These are phyloP conservation scores for Cinnamomum micranthum DNA, from an alignment of 164 flowering plant species.

Conservation along the genomic window DNA sequence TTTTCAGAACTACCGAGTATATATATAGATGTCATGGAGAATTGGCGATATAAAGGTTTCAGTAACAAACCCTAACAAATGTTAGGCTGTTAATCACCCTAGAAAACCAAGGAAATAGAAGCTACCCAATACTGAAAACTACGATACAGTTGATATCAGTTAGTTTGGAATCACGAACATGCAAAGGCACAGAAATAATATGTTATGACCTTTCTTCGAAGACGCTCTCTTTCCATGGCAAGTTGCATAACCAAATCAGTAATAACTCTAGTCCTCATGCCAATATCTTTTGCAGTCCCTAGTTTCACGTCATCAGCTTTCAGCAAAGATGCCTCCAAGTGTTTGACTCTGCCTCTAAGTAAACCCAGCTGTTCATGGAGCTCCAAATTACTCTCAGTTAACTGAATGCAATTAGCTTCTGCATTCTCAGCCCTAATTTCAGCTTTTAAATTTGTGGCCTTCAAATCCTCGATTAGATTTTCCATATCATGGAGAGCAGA, in stretches of 20 bases:
- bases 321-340: slow-evolving; percentile 60
- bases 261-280: no score
- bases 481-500: slow-evolving; percentile 45
- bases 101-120: no score
- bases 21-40: no score
- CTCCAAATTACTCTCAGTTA: slow-evolving; percentile 44
- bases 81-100: no score
- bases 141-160: background rate
- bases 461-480: slow-evolving; percentile 30
- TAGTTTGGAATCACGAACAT: background rate
- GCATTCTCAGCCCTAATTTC: slow-evolving; percentile 52
- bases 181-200: background rate
- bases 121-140: background rate
- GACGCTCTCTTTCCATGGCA: no score
- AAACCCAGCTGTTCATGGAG: slow-evolving; percentile 46
- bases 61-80: no score
- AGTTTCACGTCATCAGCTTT: slow-evolving; percentile 55
- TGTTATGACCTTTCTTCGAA: slow-evolving; percentile 42
- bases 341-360: slow-evolving; percentile 42
- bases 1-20: no score
- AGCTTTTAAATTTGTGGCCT: slow-evolving; percentile 33
- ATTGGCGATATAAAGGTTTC: no score
- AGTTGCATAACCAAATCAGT: no score
- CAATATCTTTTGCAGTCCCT: no score
- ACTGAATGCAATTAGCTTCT: slow-evolving; percentile 37